Conservation (phyloP, 352 stramenopile genomes). For the Phytophthora kernoviae region DNA sequence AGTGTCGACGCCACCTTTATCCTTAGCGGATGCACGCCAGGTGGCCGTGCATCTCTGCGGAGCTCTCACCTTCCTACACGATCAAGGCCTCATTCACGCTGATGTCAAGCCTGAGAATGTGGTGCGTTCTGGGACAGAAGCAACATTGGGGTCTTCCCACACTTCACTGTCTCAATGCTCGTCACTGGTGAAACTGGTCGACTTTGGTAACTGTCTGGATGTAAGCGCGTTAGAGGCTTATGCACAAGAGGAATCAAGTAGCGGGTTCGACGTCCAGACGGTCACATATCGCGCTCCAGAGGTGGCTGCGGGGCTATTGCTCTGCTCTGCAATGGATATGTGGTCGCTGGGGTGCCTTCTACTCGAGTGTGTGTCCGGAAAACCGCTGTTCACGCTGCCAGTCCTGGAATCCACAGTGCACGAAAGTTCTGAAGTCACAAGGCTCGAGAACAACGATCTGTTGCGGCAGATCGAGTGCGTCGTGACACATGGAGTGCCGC, state of each 20-base stretch:
- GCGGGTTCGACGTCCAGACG: slow-evolving; percentile 75
- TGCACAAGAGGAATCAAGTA: slow-evolving; percentile 26
- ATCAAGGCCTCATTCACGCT: slow-evolving; percentile 65
- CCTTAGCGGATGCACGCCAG: slow-evolving; percentile 48
- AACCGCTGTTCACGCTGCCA: slow-evolving; percentile 57
- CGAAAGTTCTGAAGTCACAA: slow-evolving; percentile 12
- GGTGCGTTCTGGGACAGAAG: slow-evolving; percentile 28
- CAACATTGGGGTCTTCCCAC: slow-evolving; percentile 13
- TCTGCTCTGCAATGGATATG: slow-evolving; percentile 74
- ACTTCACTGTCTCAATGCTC: slow-evolving; percentile 7
- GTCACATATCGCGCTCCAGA: slow-evolving; percentile 75
- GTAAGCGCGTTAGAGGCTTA: slow-evolving; percentile 41
- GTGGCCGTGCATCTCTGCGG: slow-evolving; percentile 71
- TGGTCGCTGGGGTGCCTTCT: slow-evolving; percentile 82
- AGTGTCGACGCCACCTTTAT: slow-evolving; percentile 28
- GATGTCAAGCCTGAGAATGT: slow-evolving; percentile 86
- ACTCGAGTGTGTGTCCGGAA: slow-evolving; percentile 60
- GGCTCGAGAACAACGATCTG: slow-evolving; percentile 42
- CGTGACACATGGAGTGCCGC: slow-evolving; percentile 30
- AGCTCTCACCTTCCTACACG: slow-evolving; percentile 65
- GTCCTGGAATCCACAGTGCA: slow-evolving; percentile 13
- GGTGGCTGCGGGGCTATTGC: slow-evolving; percentile 60
- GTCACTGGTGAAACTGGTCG: slow-evolving; percentile 63
- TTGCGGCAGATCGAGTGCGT: slow-evolving; percentile 51
- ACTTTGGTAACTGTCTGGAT: slow-evolving; percentile 83